Percentiles rank a stretch among this genome's conserved stretches.
phyloP scores from a whole-genome alignment of 257 asterid species.

The Cordia subcordata region DNA sequence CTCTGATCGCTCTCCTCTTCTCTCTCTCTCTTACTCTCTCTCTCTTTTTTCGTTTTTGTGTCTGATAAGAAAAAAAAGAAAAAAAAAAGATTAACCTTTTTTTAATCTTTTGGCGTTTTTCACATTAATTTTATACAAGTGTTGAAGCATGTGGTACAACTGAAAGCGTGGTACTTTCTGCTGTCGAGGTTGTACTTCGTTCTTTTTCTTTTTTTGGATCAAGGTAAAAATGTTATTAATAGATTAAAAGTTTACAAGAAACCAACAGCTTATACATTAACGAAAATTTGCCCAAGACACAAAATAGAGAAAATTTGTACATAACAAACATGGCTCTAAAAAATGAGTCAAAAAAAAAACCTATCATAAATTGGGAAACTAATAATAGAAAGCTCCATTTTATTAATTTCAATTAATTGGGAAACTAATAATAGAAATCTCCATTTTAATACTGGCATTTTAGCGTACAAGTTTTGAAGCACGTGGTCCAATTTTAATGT shows the following conservation, averaged over 20 bases:
- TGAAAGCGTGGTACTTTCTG: not conserved
- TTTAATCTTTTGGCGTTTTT: conserved; percentile 5
- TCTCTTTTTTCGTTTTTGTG: conserved; percentile 38
- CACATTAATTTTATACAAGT: conserved; percentile 13
- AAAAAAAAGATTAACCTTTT: conserved; percentile 8
- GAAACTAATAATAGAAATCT: too few relatives aligned
- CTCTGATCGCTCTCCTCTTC: conserved; percentile 63
- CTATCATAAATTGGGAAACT: too few relatives aligned
- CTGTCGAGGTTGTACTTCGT: not conserved
- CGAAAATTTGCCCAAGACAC: too few relatives aligned
- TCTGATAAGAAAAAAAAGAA: conserved; percentile 31
- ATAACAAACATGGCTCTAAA: too few relatives aligned
- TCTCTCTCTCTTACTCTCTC: conserved; percentile 32
- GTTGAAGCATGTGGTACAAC: not conserved
- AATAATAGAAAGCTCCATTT: too few relatives aligned
- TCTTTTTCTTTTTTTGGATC: not conserved
- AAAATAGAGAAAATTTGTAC: too few relatives aligned
- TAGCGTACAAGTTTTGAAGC: not conserved
- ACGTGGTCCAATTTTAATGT: not conserved
- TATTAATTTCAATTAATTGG: not conserved
- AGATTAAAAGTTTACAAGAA: too few relatives aligned
- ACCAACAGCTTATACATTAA: too few relatives aligned
- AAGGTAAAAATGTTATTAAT: too few relatives aligned
- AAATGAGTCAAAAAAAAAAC: too few relatives aligned
- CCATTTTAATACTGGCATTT: not conserved